Percentiles rank a stretch among this genome's conserved stretches.
Conservation (phyloP, 1,139 yeast genomes). For the Yamadazyma membranifaciens region DNA sequence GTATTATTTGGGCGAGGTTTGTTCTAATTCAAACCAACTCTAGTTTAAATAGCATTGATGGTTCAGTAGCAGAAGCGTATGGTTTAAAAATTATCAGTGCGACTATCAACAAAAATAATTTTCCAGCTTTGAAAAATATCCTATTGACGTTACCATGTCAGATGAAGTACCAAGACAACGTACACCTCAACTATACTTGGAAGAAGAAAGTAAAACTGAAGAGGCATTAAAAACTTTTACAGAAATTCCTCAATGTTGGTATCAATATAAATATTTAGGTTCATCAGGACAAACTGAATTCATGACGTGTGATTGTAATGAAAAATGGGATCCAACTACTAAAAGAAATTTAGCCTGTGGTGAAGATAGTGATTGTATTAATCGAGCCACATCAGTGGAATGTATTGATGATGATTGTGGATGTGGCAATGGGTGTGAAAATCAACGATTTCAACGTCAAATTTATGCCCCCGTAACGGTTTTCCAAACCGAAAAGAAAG, state of each 20-base stretch:
- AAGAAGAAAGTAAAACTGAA: conserved; percentile 59
- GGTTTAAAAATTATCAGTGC: not conserved
- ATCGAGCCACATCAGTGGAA: conserved; percentile 87
- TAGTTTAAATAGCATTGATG: no score
- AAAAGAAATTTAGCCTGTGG: conserved; percentile 70
- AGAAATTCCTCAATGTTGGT: conserved; percentile 57
- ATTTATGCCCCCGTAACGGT: conserved; percentile 75
- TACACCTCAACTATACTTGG: conserved; percentile 37
- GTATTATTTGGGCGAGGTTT: not conserved
- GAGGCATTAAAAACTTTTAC: conserved; percentile 66
- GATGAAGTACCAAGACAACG: conserved; percentile 9
- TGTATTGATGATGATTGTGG: conserved; percentile 71
- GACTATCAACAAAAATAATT: conserved; percentile 1
- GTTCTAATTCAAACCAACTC: not conserved
- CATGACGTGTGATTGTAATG: conserved; percentile 88
- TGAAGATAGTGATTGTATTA: conserved; percentile 85
- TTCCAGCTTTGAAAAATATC: not conserved
- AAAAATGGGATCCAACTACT: conserved; percentile 37
- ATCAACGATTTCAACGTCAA: conserved; percentile 80
- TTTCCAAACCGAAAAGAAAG: conserved; percentile 78
- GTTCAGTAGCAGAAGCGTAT: not conserved
- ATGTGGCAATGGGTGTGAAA: conserved; percentile 80
- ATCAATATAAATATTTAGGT: conserved; percentile 60
- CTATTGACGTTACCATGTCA: not conserved
- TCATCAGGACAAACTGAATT: conserved; percentile 65